Evolutionary conservation across 805 yeast genomes (phyloP).

Genomic region (Ogataea nonfermentans): DNA sequence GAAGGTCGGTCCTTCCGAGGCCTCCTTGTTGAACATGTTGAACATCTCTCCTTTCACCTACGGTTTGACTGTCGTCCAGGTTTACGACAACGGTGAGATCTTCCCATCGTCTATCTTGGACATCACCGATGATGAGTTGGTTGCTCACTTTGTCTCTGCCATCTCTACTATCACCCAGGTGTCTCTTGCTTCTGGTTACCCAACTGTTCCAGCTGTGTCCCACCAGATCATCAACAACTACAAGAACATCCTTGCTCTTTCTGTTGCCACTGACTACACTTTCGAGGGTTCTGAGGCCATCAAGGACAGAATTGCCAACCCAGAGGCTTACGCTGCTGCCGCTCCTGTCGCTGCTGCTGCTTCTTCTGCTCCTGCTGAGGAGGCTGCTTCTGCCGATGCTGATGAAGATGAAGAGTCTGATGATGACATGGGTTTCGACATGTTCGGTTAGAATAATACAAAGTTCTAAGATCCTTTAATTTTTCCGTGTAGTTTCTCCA

Average conservation of each 20-base stretch:
- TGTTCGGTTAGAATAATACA: conserved; percentile 76
- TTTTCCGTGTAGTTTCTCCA: conserved; percentile 1
- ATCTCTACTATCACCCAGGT: conserved; percentile 90
- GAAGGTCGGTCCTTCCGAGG: conserved; percentile 99
- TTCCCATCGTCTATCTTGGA: conserved; percentile 97
- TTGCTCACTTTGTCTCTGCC: conserved; percentile 89
- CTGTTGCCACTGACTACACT: conserved; percentile 98
- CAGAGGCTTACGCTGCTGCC: conserved; percentile 99
- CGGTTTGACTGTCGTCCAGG: conserved; percentile 96
- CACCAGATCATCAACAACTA: conserved; percentile 98
- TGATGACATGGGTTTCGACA: conserved; percentile 97
- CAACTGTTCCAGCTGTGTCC: conserved; percentile 98
- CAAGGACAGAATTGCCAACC: conserved; percentile 99
- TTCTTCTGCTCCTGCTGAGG: conserved; percentile 54
- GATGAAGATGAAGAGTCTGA: conserved; percentile 66
- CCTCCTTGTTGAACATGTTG: conserved; percentile 97
- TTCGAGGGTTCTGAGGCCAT: conserved; percentile 98
- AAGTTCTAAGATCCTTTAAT: background rate
- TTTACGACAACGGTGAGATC: conserved; percentile 97
- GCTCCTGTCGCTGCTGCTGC: conserved; percentile 96
- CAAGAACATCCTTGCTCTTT: conserved; percentile 97
- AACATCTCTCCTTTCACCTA: conserved; percentile 99
- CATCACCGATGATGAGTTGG: conserved; percentile 96
- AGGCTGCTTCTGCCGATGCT: conserved; percentile 68
- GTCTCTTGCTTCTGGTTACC: conserved; percentile 98